Evolutionary conservation across 495 filamentous ascomycete species (phyloP), one percentile per base, ranked within the genome.

Genomic region (Melanomma pulvis-pyrius): DNA sequence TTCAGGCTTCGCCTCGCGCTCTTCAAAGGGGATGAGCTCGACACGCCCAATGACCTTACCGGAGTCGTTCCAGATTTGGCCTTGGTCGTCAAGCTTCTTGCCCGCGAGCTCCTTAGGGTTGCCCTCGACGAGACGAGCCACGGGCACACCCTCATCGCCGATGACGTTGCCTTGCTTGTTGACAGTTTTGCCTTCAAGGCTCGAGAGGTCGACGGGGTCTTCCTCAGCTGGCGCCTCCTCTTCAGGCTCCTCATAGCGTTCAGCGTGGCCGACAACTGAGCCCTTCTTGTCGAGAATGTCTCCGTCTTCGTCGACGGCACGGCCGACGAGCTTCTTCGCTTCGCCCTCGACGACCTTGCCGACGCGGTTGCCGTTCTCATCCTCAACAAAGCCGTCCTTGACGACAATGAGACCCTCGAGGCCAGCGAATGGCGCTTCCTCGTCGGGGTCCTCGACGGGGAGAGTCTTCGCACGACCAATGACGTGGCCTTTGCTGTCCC

Each of bases 131-230:
- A 96, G 80, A 44, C 85, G 85, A 19, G 83, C 91, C 72, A 92
- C 86, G 1, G 90, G 80, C 28, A 89, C 83, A 9, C 88, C 88
- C n/a, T 90, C 82, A 2, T 83, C 79, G 24, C 87, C 85, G 36
- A 92, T 86, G 58, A 94, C 87, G 65, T 89, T 88, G 58, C 91
- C 91, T 34, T 83, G 77, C 79, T 94, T 96, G 83, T 92, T 93
- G 73, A 92, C 84, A 36, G 79, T 82, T 73, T 84, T 84, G 63
- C 84, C 85, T 34, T 87, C 84, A 29, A 94, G 78, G 26, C 82
- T 76, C 0, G 88, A 89, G 25, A 89, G 80, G 73, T 96, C 77
- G 26, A 67, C 59, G n/a, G 67, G 41, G 60, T 79, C 76, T 17
- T 59, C 36, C 56, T 72, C 67, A 1, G 68, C 61, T 53, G 73